Conservation (phyloP, 2,329 filamentous ascomycete genomes). For the Pseudopyricularia cyperi region DNA sequence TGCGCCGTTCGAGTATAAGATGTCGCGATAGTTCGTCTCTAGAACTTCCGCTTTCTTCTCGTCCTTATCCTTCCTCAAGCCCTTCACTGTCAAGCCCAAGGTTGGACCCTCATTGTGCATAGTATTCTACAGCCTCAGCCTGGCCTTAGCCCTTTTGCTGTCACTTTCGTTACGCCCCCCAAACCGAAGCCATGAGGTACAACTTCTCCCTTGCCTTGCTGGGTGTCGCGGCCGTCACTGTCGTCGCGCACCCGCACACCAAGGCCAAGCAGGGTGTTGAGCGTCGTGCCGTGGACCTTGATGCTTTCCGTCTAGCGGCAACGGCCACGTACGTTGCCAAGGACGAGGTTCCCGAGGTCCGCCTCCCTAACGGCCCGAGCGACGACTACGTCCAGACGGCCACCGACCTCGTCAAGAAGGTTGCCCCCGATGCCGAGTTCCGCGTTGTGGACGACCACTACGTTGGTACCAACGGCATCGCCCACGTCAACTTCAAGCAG, state of each 20-base stretch:
- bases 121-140: neutral
- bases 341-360: slow-evolving; percentile 10
- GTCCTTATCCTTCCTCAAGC: neutral
- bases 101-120: neutral
- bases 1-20: neutral
- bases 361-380: slow-evolving; percentile 13
- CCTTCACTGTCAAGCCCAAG: neutral
- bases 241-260: slow-evolving; percentile 13
- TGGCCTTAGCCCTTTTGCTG: neutral
- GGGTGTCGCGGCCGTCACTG: slow-evolving; percentile 13
- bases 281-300: slow-evolving; percentile 19
- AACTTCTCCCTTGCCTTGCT: slow-evolving; percentile 15
- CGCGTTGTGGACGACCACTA: slow-evolving; percentile 40
- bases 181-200: neutral
- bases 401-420: slow-evolving; percentile 26
- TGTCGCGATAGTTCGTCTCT: neutral
- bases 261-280: slow-evolving; percentile 10
- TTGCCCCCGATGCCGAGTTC: slow-evolving; percentile 26
- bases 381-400: slow-evolving; percentile 28
- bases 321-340: slow-evolving; percentile 17
- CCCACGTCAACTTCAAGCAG: slow-evolving; percentile 47
- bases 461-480: slow-evolving; percentile 38
- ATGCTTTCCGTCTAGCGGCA: slow-evolving; percentile 17
- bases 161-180: neutral
- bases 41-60: neutral